Base-by-base conservation (phyloP, 2,329 filamentous ascomycete species). In the Talaromyces amestolkiae region DNA sequence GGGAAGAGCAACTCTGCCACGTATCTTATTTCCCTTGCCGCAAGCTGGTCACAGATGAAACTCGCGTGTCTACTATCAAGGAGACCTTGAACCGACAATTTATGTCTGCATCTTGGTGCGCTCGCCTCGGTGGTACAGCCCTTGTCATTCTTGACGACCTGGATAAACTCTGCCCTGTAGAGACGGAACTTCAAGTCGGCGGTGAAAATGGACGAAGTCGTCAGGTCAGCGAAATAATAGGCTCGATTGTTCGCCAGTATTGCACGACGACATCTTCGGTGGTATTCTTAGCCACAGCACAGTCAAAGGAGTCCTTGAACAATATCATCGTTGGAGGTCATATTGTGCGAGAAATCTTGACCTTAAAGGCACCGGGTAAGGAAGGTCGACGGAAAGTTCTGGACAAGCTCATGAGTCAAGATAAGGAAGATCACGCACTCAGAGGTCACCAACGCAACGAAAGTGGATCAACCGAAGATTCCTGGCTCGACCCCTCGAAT, bases 141-240 rank as follows among this genome's bases (percentile, higher is more conserved):
- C 76, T 98, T 2, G 91, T 99, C 22, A 87, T 99, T 58, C 82
- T 99, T 1, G 95, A 99, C 73, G 95, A 99, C 72, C 80, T 99
- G 7, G 95, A 99, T 77, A 92, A 92, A 72, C 83, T 99, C 1
- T 98, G 94, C 74, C 94, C 95, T 0, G 90, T 89, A 0, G 96
- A 99, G 78, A 97, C 93, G 0, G 95, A 99, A 76, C 84, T 99
- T 13, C 92, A 97, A 77, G 91, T 96, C 4, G 92, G 92, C 68
- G 93, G 93, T 66, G 93, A 98, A 70, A 98, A 99, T 73, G 92
- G 92, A 19, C 87, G 94, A 68, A 98, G 93, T 75, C 87, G 93
- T 39, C 93, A 98, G 72, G 87, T 97, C 65, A 97, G 93, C 74
- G 95, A 99, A 77, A 87, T 92, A 0, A 85, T 99, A 5, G 91